Evolutionary conservation across 163 green algal genomes (phyloP).

Genomic region (Coccomyxa subellipsoidea): DNA sequence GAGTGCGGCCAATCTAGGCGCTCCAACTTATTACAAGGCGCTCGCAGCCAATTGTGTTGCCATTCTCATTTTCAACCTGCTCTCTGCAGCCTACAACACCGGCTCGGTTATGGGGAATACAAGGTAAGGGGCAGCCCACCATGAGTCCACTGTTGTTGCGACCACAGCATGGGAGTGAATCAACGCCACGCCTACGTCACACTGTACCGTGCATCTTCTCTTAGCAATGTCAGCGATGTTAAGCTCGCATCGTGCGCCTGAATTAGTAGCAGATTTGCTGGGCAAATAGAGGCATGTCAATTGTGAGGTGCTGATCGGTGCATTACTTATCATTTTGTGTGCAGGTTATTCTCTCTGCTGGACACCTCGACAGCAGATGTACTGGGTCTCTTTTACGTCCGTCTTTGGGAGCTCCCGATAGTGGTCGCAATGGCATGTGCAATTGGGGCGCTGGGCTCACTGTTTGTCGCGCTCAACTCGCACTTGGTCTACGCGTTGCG

Average conservation of each 20-base stretch:
- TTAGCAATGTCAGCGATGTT: too few relatives aligned
- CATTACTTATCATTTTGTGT: too few relatives aligned
- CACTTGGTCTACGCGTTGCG: neutral
- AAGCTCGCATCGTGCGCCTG: too few relatives aligned
- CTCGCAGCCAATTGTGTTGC: neutral
- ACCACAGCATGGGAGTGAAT: too few relatives aligned
- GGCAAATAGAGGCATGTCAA: too few relatives aligned
- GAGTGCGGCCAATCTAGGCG: constrained; percentile 6
- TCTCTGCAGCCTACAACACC: neutral
- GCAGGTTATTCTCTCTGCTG: neutral
- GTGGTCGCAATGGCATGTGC: neutral
- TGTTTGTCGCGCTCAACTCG: neutral
- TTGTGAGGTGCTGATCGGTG: too few relatives aligned
- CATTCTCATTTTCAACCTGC: neutral
- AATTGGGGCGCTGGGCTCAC: neutral
- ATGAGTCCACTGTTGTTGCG: too few relatives aligned
- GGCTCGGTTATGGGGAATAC: neutral
- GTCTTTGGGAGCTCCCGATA: neutral
- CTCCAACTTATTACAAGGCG: neutral
- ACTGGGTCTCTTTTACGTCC: neutral
- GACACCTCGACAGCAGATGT: neutral
- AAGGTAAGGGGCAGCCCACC: neutral
- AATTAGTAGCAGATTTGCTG: too few relatives aligned
- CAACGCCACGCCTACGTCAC: too few relatives aligned
- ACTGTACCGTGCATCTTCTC: too few relatives aligned